Conservation (phyloP, 2,329 filamentous ascomycete genomes). For the Calonectria pseudoturangicola region DNA sequence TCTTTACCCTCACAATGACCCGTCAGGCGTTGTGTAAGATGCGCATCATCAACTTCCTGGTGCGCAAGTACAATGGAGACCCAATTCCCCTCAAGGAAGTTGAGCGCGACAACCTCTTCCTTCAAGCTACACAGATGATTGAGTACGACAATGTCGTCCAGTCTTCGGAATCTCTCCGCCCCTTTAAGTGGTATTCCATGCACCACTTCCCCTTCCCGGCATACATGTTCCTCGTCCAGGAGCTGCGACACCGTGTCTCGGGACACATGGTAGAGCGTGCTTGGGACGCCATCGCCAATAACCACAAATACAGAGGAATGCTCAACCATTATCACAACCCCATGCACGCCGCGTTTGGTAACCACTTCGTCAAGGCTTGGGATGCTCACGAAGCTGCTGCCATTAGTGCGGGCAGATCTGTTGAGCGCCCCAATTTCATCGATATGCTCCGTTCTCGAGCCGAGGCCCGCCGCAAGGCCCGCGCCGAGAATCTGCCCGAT, state of each 20-base stretch:
- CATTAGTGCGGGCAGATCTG: constrained; percentile 64
- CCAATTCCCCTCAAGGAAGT: constrained; percentile 62
- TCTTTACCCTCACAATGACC: constrained; percentile 76
- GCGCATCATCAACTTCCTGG: constrained; percentile 73
- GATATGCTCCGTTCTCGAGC: constrained; percentile 67
- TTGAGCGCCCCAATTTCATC: constrained; percentile 68
- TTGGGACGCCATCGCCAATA: constrained; percentile 74
- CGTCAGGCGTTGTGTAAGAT: constrained; percentile 74
- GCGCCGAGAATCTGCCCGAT: constrained; percentile 54
- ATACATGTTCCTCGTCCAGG: constrained; percentile 76
- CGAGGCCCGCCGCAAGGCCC: constrained; percentile 59
- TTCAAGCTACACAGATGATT: constrained; percentile 74
- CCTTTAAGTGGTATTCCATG: constrained; percentile 75
- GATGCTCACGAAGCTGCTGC: constrained; percentile 72
- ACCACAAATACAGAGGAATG: constrained; percentile 72
- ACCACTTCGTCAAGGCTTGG: constrained; percentile 78
- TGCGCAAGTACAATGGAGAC: constrained; percentile 66
- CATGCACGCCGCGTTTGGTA: constrained; percentile 74
- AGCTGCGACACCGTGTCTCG: constrained; percentile 70
- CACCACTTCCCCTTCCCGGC: constrained; percentile 77
- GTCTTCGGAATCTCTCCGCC: constrained; percentile 68
- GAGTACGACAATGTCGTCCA: constrained; percentile 76
- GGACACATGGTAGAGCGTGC: constrained; percentile 76
- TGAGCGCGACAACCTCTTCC: constrained; percentile 72
- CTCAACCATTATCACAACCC: constrained; percentile 71